phyloP scores from a whole-genome alignment of 2,329 filamentous ascomycete genomes.

The Xylaria sp. region DNA sequence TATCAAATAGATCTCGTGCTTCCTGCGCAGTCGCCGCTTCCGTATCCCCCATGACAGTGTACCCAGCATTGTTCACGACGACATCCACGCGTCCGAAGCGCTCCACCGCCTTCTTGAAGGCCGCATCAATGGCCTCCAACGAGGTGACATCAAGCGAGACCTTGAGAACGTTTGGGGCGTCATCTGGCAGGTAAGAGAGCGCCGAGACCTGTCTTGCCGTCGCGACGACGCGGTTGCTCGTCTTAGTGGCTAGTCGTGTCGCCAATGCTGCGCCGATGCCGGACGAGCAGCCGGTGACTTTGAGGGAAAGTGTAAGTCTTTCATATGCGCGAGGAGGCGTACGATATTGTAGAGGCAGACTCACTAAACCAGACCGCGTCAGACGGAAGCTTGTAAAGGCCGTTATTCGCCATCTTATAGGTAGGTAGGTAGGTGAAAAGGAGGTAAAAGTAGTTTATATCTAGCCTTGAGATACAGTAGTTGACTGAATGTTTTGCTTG shows the following conservation, averaged over 20 bases:
- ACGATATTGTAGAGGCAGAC: conserved; percentile 1
- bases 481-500: not conserved
- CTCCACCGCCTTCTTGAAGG: conserved; percentile 49
- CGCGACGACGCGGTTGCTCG: conserved; percentile 44
- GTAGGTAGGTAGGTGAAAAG: not conserved
- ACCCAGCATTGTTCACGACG: conserved; percentile 49
- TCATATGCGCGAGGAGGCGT: too few species aligned
- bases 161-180: conserved; percentile 54
- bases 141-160: conserved; percentile 60
- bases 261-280: conserved; percentile 46
- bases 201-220: conserved; percentile 52
- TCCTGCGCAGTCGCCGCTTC: conserved; percentile 47
- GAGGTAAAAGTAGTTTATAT: not conserved
- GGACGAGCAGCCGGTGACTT: conserved; percentile 50
- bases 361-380: conserved; percentile 47
- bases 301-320: not conserved
- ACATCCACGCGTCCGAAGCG: conserved; percentile 51
- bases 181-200: conserved; percentile 56
- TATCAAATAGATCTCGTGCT: conserved; percentile 53
- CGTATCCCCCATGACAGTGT: conserved; percentile 48
- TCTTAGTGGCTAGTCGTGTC: conserved; percentile 39
- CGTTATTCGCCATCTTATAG: conserved; percentile 15
- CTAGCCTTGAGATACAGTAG: not conserved
- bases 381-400: conserved; percentile 40
- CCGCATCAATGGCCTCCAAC: conserved; percentile 49